Evolutionary conservation across 495 filamentous ascomycete genomes (phyloP), one percentile per base, ranked within the genome.

Genomic region (Aspergillus indologenus): DNA sequence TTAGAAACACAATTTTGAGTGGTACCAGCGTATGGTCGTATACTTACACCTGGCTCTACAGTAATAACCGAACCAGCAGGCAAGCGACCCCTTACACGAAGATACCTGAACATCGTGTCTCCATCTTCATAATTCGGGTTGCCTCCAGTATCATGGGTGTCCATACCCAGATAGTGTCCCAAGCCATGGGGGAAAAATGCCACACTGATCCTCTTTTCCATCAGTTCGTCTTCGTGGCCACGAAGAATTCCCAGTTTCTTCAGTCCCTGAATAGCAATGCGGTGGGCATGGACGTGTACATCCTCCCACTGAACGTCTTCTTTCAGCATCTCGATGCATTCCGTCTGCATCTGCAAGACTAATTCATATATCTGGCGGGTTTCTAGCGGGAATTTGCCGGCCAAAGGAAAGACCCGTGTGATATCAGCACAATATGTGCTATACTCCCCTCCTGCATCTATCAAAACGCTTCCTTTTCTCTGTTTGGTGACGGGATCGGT

Each of bases 101-200:
- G 74, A 62, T 95, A 96, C 22, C 80, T 79, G 70, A 94, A 96
- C 83, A 97, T 88, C 45, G 83, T 70, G 71, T 99, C 92, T 61
- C 78, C 74, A 65, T 98, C 95, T 44, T 76, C 77, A 62, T 96
- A 96, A 69, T 96, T 89, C 2, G 91, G 81, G 68, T 94, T 85
- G 19, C 91, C 92, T 57, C 92, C 92, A 1, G 87, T 89, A 67
- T 97, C 92, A 74, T 97, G 92, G 7, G 91, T 96, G 71, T 97
- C 92, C 88, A 97, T 90, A 51, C 92, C 92, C 9, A 97, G 78
- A 64, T 95, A 93, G 69, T 97, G 91, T 0, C 92, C 92, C 5
- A 97, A 78, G 6, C 92, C 92, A 68, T 97, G 92, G 5, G 92
- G 92, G 68, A 96, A 89, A 77, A 97, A 97, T 6, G 92, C 91